phyloP scores from a whole-genome alignment of 345 rosid genomes.

The Eucalyptus erythrocorys region DNA sequence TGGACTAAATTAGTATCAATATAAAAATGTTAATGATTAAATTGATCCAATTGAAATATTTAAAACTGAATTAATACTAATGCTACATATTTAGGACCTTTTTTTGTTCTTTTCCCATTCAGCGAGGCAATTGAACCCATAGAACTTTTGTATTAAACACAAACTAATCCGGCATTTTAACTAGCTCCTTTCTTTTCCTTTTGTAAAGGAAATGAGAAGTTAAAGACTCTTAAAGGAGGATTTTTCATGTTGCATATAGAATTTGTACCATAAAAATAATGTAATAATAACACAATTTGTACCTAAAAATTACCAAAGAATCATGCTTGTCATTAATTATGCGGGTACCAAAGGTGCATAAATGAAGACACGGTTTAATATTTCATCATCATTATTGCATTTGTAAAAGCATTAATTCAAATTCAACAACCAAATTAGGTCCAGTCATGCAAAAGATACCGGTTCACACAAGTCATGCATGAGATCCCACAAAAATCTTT shows the following conservation, averaged over 20 bases:
- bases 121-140: background rate
- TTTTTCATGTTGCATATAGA: background rate
- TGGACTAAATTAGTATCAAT: too few species aligned
- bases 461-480: background rate
- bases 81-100: rapidly evolving
- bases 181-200: background rate
- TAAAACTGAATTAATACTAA: rapidly evolving
- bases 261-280: background rate
- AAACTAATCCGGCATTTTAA: background rate
- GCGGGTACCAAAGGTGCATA: background rate
- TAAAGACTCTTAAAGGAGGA: background rate
- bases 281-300: background rate
- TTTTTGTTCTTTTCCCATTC: too few species aligned
- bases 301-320: background rate
- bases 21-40: rapidly evolving
- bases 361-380: background rate
- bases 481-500: background rate
- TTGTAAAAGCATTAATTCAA: background rate
- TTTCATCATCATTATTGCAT: background rate
- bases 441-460: background rate
- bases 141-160: background rate
- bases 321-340: background rate
- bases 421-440: background rate
- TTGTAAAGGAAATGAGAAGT: background rate
- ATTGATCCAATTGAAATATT: rapidly evolving